Evolutionary conservation across 2,329 filamentous ascomycete genomes (phyloP), one percentile per base, ranked within the genome.

Genomic region (Graphilbum fragrans): DNA sequence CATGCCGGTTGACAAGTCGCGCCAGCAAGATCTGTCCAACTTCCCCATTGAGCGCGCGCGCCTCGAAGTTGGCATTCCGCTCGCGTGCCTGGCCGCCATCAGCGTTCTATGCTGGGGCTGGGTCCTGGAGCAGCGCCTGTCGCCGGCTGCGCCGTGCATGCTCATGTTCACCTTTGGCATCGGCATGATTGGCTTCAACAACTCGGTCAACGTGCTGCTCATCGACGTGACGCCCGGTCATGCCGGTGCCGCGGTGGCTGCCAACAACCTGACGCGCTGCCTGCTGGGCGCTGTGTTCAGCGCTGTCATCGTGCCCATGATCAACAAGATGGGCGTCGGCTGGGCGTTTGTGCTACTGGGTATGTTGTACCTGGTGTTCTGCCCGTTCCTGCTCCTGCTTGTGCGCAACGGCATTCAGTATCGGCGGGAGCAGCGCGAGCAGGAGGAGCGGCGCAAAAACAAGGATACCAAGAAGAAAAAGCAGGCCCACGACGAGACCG

Each of bases 191-290:
- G 71, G 71, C 0, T 68, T 69, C 31, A 75, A 68, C 52, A 75
- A 74, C 43, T 60, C 67, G 3, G 58, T 65, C 29, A 74, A 63
- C 40, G 64, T 68, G 0, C 54, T 80, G 36, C 59, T 78, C 3
- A 62, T 77, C 4, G 75, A 80, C 47, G 60, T 78, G 8, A 67
- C 74, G 43, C 72, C 70, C 0, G 60, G 60, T 0, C 63, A 61
- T 17, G 66, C 72, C 0, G 70, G 69, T 0, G 68, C 70, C 0
- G 73, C 72, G 0, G 70, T 70, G 1, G 73, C 73, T 1, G 65
- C 70, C 0, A 74, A 71, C 45, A 78, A 78, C 45, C 49, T 80
- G 14, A 64, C 67, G 1, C 54, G 74, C 5, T 79, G 74, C 42
- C 53, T 72, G 3, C 50, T 78, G 2, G 73, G 72, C 0, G 74